Base-by-base conservation (phyloP, 768 basidiomycete genomes). In the Boletus tylopilopsis region DNA sequence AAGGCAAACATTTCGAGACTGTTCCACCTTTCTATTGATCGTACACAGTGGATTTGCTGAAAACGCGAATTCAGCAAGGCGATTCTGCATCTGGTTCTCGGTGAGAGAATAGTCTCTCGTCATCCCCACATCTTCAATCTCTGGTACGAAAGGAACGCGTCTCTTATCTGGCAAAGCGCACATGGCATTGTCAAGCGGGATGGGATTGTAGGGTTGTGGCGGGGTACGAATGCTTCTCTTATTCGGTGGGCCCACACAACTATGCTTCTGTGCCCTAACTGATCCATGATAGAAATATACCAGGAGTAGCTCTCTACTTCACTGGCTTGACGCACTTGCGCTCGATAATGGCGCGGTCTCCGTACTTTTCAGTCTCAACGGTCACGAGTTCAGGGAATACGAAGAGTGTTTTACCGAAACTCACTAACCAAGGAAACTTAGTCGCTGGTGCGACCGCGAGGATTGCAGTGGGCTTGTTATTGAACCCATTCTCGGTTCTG, bases 241-340 rank as follows among this genome's bases (percentile, higher is more conserved):
- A 68, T 80, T 18, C 76, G 93, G 92, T 81, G 57, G 19, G 68
- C 36, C 30, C 12, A 45, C 38, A 27, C 39, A 18, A n/a, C n/a
- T 5, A 22, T 33, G 29, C 19, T 36, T 33, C 21, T 18, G 25
- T 24, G 32, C 27, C 42, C 12, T 27, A 43, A 23, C 45, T 57
- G 37, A 61, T 19, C 33, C 30, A 5, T 33, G 2, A 29, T 54
- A 94, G 94, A 49, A 96, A 95, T 62, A 82, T 96, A 5, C 94
- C 94, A 1, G 94, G 94, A 5, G 88, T 96, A 18, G 92, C 94
- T 4, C 67, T 94, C 42, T 97, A 97, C 72, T 88, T 96, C 75
- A 91, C 94, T 4, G 74, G 82, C 36, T 73, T 97, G 41, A 92
- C 86, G 16, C 84, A 91, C 55, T 73, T 94, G 34, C 85, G 94